Evolutionary conservation across 331 rosid species (phyloP).

Genomic region (Acacia pycnantha): DNA sequence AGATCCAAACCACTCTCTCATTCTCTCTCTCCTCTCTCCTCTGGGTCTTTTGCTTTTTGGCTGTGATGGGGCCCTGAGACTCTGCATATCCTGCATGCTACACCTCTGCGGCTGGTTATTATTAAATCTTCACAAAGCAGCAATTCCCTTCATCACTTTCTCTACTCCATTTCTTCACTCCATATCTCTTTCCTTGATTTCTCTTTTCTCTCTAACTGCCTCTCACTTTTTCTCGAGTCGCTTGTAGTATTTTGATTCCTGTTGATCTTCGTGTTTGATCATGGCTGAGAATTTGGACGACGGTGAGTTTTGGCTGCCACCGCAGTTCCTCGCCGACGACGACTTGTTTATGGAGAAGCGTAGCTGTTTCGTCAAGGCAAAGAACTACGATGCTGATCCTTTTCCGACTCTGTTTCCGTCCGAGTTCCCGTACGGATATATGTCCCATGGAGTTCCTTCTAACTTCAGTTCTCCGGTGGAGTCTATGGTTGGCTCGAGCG

Average conservation of each 20-base stretch:
- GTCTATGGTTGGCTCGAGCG: conserved; percentile 50
- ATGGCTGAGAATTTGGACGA: conserved; percentile 64
- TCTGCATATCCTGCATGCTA: conserved; percentile 29
- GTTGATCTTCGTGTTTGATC: background rate
- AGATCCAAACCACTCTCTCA: background rate
- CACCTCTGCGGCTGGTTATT: background rate
- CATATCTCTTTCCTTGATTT: background rate
- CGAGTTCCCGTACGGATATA: conserved; percentile 30
- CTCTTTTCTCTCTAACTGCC: background rate
- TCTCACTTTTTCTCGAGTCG: no score
- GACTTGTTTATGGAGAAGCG: background rate
- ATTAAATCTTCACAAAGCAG: conserved; percentile 42
- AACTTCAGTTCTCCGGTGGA: conserved; percentile 54
- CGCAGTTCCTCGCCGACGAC: conserved; percentile 59
- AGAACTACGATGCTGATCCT: background rate
- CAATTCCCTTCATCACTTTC: conserved; percentile 1
- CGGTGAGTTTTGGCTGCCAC: conserved; percentile 77
- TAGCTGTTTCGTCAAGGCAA: background rate
- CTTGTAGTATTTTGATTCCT: background rate
- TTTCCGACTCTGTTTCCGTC: conserved; percentile 27
- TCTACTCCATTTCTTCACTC: background rate
- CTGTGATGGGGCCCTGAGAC: conserved; percentile 24
- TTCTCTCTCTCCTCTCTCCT: background rate
- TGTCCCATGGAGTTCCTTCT: conserved; percentile 34
- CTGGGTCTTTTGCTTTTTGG: conserved; percentile 7